Percentiles rank a stretch among this genome's conserved stretches.
These are phyloP conservation scores for Mycena crocata DNA, from an alignment of 768 basidiomycete genomes.

Conservation along the genomic window DNA sequence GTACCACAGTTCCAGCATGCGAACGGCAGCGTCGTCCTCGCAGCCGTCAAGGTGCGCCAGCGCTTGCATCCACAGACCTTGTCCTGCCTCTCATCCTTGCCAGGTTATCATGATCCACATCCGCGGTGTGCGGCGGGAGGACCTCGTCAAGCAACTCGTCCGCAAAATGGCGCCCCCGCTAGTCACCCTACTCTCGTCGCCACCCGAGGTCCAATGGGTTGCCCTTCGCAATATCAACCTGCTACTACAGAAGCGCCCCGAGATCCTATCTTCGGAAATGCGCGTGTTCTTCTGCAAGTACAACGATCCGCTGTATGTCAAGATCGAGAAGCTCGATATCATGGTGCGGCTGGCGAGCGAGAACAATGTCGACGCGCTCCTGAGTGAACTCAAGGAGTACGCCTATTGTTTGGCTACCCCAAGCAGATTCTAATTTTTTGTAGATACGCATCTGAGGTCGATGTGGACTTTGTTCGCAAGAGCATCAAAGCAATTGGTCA, in stretches of 20 bases:
- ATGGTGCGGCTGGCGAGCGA: slow-evolving; percentile 72
- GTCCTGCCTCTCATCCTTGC: not conserved
- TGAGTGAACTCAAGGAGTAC: slow-evolving; percentile 97
- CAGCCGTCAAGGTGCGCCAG: slow-evolving; percentile 85
- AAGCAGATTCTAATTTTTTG: not conserved
- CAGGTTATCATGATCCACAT: slow-evolving; percentile 99
- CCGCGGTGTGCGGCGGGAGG: slow-evolving; percentile 82
- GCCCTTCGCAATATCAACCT: slow-evolving; percentile 97
- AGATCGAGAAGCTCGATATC: slow-evolving; percentile 97
- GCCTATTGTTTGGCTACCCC: slow-evolving; percentile 38
- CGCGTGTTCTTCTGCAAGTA: slow-evolving; percentile 99
- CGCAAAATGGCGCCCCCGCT: slow-evolving; percentile 98
- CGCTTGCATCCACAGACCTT: not conserved
- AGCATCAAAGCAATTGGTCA: slow-evolving; percentile 97
- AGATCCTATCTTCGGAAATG: slow-evolving; percentile 95
- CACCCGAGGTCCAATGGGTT: slow-evolving; percentile 99
- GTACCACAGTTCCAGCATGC: slow-evolving; percentile 98
- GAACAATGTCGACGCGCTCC: slow-evolving; percentile 91
- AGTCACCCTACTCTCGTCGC: slow-evolving; percentile 95
- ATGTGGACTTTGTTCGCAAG: slow-evolving; percentile 97
- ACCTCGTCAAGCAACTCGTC: slow-evolving; percentile 85
- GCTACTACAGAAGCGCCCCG: slow-evolving; percentile 91
- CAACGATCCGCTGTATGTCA: slow-evolving; percentile 98
- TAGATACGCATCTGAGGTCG: slow-evolving; percentile 96
- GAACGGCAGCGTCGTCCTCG: slow-evolving; percentile 96